Evolutionary conservation across 345 rosid species (phyloP).

Genomic region (Schrenkiella parvula): DNA sequence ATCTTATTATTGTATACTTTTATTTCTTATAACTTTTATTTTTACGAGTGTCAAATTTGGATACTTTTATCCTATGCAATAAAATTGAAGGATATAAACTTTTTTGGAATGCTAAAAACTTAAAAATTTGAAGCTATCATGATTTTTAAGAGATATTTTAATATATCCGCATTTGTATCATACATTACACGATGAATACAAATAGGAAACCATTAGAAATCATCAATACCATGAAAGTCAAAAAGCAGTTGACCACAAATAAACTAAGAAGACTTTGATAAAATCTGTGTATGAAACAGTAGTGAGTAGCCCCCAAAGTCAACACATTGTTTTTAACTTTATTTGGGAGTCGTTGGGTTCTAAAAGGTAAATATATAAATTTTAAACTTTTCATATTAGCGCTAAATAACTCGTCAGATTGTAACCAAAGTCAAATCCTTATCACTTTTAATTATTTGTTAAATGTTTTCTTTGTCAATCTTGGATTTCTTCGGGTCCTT

Average conservation of each 20-base stretch:
- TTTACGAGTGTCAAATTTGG: no score
- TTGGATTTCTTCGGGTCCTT: not conserved
- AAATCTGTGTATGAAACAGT: not conserved
- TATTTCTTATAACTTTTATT: no score
- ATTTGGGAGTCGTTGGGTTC: slow-evolving; percentile 13
- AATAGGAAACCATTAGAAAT: slow-evolving; percentile 9
- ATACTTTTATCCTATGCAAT: no score
- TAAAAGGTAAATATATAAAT: not conserved
- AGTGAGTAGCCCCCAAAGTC: slow-evolving; percentile 10
- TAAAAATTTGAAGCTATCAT: no score
- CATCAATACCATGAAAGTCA: slow-evolving; percentile 4
- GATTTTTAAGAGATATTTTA: no score
- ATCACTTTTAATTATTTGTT: not conserved
- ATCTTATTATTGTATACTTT: no score
- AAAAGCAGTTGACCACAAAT: slow-evolving; percentile 14
- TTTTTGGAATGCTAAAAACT: no score
- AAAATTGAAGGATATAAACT: no score
- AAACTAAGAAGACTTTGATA: slow-evolving; percentile 7
- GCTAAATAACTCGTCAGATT: not conserved
- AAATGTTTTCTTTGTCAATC: slow-evolving; percentile 8
- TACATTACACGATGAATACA: no score
- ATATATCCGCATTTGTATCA: no score
- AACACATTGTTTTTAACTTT: slow-evolving; percentile 25
- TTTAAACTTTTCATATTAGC: not conserved
- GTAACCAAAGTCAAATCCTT: slow-evolving; percentile 21